Conservation (phyloP, 2,329 filamentous ascomycete genomes). For the Dactylellina sp. region DNA sequence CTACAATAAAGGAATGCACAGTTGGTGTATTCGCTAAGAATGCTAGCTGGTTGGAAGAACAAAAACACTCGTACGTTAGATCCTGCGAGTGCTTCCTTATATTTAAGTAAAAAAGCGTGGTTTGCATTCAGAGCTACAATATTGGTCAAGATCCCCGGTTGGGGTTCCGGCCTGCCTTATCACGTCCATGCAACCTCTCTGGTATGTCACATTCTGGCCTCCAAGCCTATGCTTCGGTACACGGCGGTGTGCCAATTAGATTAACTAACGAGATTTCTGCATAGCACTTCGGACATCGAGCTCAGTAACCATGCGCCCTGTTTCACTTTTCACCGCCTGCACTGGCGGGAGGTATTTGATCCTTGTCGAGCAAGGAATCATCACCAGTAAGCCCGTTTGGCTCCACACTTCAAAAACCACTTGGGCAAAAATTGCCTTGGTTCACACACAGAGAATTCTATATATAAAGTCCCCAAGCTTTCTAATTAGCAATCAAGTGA, state of each 20-base stretch:
- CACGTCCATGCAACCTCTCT: conserved; percentile 41
- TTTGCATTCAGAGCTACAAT: conserved; percentile 14
- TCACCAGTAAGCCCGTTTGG: conserved; percentile 1
- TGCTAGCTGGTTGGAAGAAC: no score
- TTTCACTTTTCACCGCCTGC: conserved; percentile 40
- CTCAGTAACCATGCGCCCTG: conserved; percentile 28
- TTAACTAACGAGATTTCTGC: conserved; percentile 1
- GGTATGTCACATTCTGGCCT: conserved; percentile 35
- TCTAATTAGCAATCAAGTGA: conserved; percentile 7
- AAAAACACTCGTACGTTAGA: conserved; percentile 9
- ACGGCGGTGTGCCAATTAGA: conserved; percentile 45
- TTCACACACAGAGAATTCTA: conserved; percentile 22
- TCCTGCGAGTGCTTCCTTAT: conserved; percentile 2
- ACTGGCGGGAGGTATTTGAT: conserved; percentile 13
- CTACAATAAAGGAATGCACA: no score
- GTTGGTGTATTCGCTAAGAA: no score
- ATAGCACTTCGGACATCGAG: conserved; percentile 45
- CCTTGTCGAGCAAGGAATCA: conserved; percentile 12
- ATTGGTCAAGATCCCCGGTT: conserved; percentile 9
- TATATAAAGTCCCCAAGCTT: not conserved
- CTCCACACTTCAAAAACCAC: conserved; percentile 1
- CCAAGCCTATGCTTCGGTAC: conserved; percentile 18
- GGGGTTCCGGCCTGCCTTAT: conserved; percentile 30
- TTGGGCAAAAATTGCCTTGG: conserved; percentile 5
- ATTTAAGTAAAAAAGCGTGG: conserved; percentile 7